Evolutionary conservation across 345 rosid species (phyloP).

Genomic region (Boechera stricta): DNA sequence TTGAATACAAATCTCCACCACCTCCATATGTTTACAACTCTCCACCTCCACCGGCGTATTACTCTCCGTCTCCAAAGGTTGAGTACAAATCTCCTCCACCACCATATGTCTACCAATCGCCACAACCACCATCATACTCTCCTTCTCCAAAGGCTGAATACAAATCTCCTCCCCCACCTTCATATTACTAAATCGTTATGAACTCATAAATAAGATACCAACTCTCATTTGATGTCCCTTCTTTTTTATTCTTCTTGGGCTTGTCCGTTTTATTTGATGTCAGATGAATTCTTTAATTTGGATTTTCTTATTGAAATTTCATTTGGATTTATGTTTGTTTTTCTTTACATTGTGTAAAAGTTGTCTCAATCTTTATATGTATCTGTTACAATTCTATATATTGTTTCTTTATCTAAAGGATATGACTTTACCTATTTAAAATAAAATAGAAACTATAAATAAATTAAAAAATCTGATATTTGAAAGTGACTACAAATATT

Average conservation of each 20-base stretch:
- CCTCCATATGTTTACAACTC: background rate
- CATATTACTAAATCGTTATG: background rate
- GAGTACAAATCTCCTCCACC: slow-evolving; percentile 13
- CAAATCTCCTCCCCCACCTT: slow-evolving; percentile 4
- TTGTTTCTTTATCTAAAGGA: background rate
- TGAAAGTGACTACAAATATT: no score
- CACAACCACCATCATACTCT: background rate
- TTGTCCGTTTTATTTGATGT: background rate
- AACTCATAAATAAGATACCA: slow-evolving; percentile 7
- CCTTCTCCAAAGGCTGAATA: slow-evolving; percentile 11
- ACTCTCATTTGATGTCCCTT: background rate
- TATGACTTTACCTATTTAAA: background rate
- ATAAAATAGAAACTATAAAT: background rate
- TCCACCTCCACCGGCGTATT: background rate
- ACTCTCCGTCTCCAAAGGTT: background rate
- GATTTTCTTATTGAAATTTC: slow-evolving; percentile 9
- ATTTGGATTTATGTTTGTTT: slow-evolving; percentile 6
- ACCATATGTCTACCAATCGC: background rate
- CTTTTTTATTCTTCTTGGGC: background rate
- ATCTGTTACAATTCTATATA: slow-evolving; percentile 12
- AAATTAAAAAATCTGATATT: no score
- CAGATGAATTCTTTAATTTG: background rate
- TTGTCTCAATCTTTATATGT: background rate
- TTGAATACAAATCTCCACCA: background rate
- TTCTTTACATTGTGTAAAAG: background rate